Conservation (phyloP, 164 flowering plant species). For the Dillenia turbinata region DNA sequence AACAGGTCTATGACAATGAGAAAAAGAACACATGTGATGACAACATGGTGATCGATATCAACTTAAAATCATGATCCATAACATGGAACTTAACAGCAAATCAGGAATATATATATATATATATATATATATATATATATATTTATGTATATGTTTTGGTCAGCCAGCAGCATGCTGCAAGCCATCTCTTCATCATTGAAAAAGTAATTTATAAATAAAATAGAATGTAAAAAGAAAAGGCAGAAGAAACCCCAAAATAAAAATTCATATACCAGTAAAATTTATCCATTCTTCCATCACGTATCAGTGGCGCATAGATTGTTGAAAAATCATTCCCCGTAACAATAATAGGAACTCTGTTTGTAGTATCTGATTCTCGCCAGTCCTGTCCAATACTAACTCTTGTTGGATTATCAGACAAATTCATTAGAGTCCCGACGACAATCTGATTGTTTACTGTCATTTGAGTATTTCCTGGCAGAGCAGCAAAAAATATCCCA, state of each 20-base stretch:
- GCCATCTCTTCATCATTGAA: not conserved
- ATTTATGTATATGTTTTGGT: too few species aligned
- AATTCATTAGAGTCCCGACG: conserved; percentile 89
- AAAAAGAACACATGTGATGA: too few species aligned
- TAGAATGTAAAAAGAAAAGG: conserved; percentile 3
- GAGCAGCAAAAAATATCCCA: conserved; percentile 5
- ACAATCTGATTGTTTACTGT: conserved; percentile 98
- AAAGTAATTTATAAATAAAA: not conserved
- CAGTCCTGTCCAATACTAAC: conserved; percentile 93
- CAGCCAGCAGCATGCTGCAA: too few species aligned
- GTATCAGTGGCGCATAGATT: conserved; percentile 89
- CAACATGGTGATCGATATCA: too few species aligned
- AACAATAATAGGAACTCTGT: conserved; percentile 78
- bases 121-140: too few species aligned
- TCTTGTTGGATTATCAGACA: conserved; percentile 91
- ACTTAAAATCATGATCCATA: too few species aligned
- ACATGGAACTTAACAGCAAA: too few species aligned
- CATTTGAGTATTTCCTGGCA: conserved; percentile 83
- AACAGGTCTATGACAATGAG: too few species aligned
- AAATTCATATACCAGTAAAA: conserved; percentile 67
- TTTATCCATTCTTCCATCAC: conserved; percentile 98
- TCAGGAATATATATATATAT: too few species aligned
- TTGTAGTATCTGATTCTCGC: conserved; percentile 74
- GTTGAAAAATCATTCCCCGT: conserved; percentile 94
- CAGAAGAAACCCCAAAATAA: not conserved